Evolutionary conservation across 768 basidiomycete species (phyloP).

Genomic region (Mycena haematopus): DNA sequence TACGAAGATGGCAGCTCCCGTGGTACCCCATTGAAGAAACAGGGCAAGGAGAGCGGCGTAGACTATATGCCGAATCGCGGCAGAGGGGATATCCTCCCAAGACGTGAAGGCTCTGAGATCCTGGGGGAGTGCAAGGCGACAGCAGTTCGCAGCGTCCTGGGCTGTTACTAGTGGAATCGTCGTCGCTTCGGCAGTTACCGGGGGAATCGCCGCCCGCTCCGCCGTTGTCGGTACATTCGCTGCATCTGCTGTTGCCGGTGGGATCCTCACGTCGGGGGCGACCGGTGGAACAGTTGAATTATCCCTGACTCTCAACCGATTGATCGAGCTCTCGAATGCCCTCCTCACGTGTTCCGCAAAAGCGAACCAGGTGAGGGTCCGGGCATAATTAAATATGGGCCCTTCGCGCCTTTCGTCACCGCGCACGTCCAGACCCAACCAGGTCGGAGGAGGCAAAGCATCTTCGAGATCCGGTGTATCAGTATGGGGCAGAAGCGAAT

Average conservation of each 20-base stretch:
- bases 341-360: conserved; percentile 10
- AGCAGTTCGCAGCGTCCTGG: conserved; percentile 1
- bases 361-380: conserved; percentile 27
- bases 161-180: not conserved
- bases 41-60: conserved; percentile 36
- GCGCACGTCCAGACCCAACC: conserved; percentile 20
- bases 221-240: too few species aligned
- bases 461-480: not conserved
- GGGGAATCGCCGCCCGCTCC: too few species aligned
- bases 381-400: conserved; percentile 28
- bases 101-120: conserved; percentile 15
- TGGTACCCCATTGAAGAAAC: conserved; percentile 41
- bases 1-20: conserved; percentile 34
- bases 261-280: too few species aligned
- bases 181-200: too few species aligned
- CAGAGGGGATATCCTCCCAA: conserved; percentile 7
- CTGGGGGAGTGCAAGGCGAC: not conserved
- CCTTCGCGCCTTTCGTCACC: conserved; percentile 29
- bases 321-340: conserved; percentile 12
- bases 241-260: too few species aligned
- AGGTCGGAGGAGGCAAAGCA: conserved; percentile 3
- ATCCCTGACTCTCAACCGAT: not conserved
- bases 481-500: not conserved
- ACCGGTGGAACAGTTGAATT: not conserved
- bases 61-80: conserved; percentile 25